Evolutionary conservation across 495 filamentous ascomycete genomes (phyloP), one percentile per base, ranked within the genome.

Genomic region (Terfezia boudieri): DNA sequence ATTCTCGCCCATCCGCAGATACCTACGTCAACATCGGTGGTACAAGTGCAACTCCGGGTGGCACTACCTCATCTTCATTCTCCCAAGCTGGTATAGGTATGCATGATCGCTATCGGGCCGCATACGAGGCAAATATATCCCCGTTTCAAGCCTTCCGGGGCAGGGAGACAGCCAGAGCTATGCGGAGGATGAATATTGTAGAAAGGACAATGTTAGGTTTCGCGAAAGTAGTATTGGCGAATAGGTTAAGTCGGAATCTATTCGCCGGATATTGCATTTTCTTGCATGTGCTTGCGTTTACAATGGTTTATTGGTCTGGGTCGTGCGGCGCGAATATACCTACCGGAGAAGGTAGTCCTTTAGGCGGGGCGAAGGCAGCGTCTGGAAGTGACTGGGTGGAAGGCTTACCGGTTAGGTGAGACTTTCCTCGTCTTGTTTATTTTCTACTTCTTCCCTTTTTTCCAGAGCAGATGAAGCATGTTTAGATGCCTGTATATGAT

Each of bases 131-230:
- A 20, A 89, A 86, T 62, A 81, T 98, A 36, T 93, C 86, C 11
- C 90, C 90, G 0, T 99, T 99, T 62, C 88, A 89, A 26, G 86
- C 84, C 8, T 98, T 96, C 69, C 75, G 87, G 41, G 87, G 90
- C 6, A 79, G 88, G 38, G 90, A 99, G 71, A 84, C 82, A 37
- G 81, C 85, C 7, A 73, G 90, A 36, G 92, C 90, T n/a, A 86
- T 93, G 67, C 87, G 89, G 62, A 79, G 90, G 36, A 94, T 99
- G 89, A 85, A 77, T 57, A 67, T 95, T 6, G 85, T 86, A 0
- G 90, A 99, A 70, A 73, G 92, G 26, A 71, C 86, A 12, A 82
- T 99, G 16, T 94, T 90, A 68, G 87, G 86, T 11, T 74, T 95
- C 55, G 93, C 90, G 20, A 75, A 86, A 52, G 82, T 94, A 65